Evolutionary conservation across 768 basidiomycete species (phyloP).

Genomic region (Tulasnella sp.): DNA sequence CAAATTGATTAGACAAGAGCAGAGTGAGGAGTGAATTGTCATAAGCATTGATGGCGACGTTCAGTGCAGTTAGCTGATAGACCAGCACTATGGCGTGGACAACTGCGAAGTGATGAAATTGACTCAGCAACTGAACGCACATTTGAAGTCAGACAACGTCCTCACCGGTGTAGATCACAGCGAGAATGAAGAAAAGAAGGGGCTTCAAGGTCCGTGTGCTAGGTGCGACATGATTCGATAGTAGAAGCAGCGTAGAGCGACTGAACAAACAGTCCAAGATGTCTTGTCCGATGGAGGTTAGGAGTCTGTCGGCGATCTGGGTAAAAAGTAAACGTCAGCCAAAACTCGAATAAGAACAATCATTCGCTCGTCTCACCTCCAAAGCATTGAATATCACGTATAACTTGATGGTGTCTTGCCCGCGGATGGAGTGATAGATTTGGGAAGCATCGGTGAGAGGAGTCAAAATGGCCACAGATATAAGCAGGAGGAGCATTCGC

Average conservation of each 20-base stretch:
- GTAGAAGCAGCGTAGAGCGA: conserved; percentile 68
- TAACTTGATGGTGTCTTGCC: conserved; percentile 96
- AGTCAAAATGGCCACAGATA: conserved; percentile 62
- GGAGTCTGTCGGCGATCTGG: conserved; percentile 89
- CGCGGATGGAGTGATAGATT: conserved; percentile 95
- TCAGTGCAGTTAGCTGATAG: conserved; percentile 87
- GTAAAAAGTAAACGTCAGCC: background rate
- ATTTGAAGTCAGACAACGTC: too few species aligned
- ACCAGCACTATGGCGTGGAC: conserved; percentile 89
- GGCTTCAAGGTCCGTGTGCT: conserved; percentile 63
- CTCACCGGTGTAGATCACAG: conserved; percentile 72
- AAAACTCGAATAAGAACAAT: background rate
- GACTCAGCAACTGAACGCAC: too few species aligned
- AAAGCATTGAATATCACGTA: conserved; percentile 99
- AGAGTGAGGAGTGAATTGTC: conserved; percentile 91
- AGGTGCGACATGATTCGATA: conserved; percentile 51
- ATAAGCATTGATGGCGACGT: conserved; percentile 97
- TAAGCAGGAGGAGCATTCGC: conserved; percentile 60
- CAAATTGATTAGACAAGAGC: conserved; percentile 94
- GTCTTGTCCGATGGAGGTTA: conserved; percentile 95
- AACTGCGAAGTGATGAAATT: conserved; percentile 43
- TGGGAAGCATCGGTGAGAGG: conserved; percentile 90
- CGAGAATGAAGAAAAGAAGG: conserved; percentile 71
- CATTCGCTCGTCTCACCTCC: conserved; percentile 50
- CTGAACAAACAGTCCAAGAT: conserved; percentile 95